Base-by-base conservation (phyloP, 768 basidiomycete genomes). In the Kwoniella newhampshirensis region DNA sequence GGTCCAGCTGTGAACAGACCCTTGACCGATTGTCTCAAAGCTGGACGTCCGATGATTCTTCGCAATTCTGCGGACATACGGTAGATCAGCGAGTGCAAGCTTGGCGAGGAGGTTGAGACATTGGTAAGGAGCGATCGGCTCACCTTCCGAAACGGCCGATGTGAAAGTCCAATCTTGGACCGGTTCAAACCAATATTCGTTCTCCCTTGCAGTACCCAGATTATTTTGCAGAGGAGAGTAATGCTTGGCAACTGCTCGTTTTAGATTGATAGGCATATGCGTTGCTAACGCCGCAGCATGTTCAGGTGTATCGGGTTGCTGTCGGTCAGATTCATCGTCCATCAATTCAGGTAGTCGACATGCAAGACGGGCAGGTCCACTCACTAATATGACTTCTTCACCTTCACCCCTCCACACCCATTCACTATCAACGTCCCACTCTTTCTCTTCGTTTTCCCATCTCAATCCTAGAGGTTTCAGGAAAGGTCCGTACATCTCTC, bases 1-100 rank as follows among this genome's bases (percentile, higher is more conserved):
- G 87, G 61, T 3, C 92, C 92, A 8, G 89, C 88, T 55, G 86
- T 91, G 18, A 87, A 82, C 45, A 97, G 71, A 25, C 92, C 91
- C 77, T 96, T 97, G 57, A 89, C 63, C 4, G 87, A 81, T 79
- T 97, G 92, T 8, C 88, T 79, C 1, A 88, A 84, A 13, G 92
- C 89, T 4, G 92, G 91, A 64, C 84, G 82, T 62, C 87, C 81
- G 40, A 94, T 91, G 70, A 92, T 91, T 18, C 78, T 77, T 51
- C 80, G 76, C 80, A 91, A 84, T 77, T 91, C 91, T 91, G 68
- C 3, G 35, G 6, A 21, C n/a, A n/a, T n/a, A n/a, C n/a, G n/a
- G n/a, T n/a, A n/a, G n/a, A n/a, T n/a, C n/a, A n/a, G n/a, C n/a
- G 32, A 32, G 6, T 13, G 32, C 32, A 32, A 32, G 32, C 32